phyloP scores from a whole-genome alignment of 2,329 filamentous ascomycete species.

The Pseudogymnoascus sp. region DNA sequence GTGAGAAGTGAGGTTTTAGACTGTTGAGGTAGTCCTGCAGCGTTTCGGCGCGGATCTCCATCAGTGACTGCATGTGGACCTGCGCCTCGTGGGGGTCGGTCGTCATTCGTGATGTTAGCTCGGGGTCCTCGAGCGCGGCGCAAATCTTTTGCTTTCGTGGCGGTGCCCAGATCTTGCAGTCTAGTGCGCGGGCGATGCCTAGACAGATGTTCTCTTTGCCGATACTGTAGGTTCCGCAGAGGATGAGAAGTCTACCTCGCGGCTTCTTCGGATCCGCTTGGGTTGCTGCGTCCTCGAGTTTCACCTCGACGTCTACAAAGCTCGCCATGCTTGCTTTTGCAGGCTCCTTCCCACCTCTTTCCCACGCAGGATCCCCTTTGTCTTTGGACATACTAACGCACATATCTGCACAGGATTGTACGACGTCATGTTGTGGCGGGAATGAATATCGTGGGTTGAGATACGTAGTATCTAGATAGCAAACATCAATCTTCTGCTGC shows the following conservation, averaged over 20 bases:
- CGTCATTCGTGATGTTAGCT: conserved; percentile 70
- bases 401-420: conserved; percentile 77
- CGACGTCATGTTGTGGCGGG: conserved; percentile 78
- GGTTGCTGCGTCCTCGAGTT: conserved; percentile 20
- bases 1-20: conserved; percentile 72
- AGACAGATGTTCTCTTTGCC: conserved; percentile 95
- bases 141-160: conserved; percentile 77
- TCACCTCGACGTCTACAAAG: conserved; percentile 37
- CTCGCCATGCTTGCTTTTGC: conserved; percentile 52
- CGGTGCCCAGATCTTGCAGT: conserved; percentile 82
- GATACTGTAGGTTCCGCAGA: conserved; percentile 96
- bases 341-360: conserved; percentile 45
- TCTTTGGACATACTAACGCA: conserved; percentile 69
- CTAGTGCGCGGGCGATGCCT: conserved; percentile 77
- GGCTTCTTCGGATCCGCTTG: conserved; percentile 26
- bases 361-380: conserved; percentile 45
- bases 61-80: conserved; percentile 94
- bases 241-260: conserved; percentile 68
- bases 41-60: conserved; percentile 87
- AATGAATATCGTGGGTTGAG: conserved; percentile 93
- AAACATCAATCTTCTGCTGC: conserved; percentile 86
- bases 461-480: conserved; percentile 96
- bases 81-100: conserved; percentile 74
- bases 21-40: conserved; percentile 78
- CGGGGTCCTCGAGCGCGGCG: conserved; percentile 73